Conservation (phyloP, 78 protist species). For the Isochrysis galbana region DNA sequence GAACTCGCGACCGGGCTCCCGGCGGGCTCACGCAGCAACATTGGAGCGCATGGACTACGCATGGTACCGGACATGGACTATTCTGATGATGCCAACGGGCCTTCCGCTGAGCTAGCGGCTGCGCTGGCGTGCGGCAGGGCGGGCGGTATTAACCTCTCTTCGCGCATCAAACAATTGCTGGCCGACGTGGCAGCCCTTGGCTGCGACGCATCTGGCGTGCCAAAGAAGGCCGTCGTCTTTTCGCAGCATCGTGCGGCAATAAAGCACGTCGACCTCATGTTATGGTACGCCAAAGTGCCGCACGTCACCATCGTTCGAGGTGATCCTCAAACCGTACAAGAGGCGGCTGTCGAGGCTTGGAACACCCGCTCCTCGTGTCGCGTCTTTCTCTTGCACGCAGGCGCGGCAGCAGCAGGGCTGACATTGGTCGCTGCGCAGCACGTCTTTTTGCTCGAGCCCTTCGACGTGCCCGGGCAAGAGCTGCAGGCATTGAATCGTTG, state of each 20-base stretch:
- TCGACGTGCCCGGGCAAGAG: background rate
- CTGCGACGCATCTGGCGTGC: background rate
- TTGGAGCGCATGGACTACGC: no score
- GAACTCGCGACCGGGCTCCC: background rate
- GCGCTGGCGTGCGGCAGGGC: no score
- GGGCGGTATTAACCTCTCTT: no score
- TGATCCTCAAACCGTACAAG: background rate
- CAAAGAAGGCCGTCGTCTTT: conserved; percentile 11
- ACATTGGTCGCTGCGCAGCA: conserved; percentile 11
- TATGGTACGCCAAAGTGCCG: background rate
- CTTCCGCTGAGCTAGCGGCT: no score
- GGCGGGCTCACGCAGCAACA: background rate
- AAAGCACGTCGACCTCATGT: background rate
- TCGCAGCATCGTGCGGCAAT: background rate
- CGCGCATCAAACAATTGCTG: no score
- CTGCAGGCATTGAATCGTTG: conserved; percentile 13
- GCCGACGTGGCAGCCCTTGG: background rate
- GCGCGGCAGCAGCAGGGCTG: conserved; percentile 26
- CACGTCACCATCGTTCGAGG: background rate
- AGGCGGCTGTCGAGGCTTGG: background rate
- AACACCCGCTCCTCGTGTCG: background rate
- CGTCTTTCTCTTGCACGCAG: background rate
- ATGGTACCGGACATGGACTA: no score
- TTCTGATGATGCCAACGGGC: no score
- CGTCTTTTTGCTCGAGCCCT: background rate